phyloP scores from a whole-genome alignment of 345 rosid species.

The Populus pruinosa region DNA sequence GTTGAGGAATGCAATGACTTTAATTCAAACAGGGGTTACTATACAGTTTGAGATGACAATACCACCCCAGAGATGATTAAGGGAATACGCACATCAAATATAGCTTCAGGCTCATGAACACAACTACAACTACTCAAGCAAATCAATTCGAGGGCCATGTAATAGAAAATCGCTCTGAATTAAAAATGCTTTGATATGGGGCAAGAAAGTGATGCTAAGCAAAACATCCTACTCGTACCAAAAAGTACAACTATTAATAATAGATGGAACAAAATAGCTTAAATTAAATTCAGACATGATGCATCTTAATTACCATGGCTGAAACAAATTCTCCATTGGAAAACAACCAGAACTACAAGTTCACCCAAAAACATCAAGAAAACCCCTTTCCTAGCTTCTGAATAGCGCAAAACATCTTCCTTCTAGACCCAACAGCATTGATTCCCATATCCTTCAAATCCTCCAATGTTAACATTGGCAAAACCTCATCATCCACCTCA shows the following conservation, averaged over 20 bases:
- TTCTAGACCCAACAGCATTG: slow-evolving; percentile 79
- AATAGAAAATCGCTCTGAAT: slow-evolving; percentile 24
- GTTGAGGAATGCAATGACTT: background rate
- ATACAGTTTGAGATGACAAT: background rate
- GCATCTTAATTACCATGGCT: slow-evolving; percentile 50
- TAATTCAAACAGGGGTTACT: background rate
- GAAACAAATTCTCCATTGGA: slow-evolving; percentile 23
- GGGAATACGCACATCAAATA: background rate
- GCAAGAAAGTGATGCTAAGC: slow-evolving; percentile 12
- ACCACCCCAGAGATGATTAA: background rate
- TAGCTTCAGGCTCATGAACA: background rate
- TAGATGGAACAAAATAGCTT: slow-evolving; percentile 16
- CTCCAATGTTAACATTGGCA: slow-evolving; percentile 78
- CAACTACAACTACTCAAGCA: background rate
- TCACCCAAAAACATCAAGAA: slow-evolving; percentile 37
- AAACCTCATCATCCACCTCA: slow-evolving; percentile 80
- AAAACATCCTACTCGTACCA: slow-evolving; percentile 31
- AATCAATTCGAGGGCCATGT: slow-evolving; percentile 1
- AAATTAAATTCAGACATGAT: slow-evolving; percentile 41
- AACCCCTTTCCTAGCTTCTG: slow-evolving; percentile 79
- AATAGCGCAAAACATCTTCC: slow-evolving; percentile 73
- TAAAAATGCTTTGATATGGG: slow-evolving; percentile 24
- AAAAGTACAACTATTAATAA: slow-evolving; percentile 15
- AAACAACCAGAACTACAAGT: slow-evolving; percentile 12
- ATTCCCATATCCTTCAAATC: slow-evolving; percentile 92